Evolutionary conservation across 2,329 filamentous ascomycete species (phyloP), one percentile per base, ranked within the genome.

Genomic region (Phaeosphaeria sp.): DNA sequence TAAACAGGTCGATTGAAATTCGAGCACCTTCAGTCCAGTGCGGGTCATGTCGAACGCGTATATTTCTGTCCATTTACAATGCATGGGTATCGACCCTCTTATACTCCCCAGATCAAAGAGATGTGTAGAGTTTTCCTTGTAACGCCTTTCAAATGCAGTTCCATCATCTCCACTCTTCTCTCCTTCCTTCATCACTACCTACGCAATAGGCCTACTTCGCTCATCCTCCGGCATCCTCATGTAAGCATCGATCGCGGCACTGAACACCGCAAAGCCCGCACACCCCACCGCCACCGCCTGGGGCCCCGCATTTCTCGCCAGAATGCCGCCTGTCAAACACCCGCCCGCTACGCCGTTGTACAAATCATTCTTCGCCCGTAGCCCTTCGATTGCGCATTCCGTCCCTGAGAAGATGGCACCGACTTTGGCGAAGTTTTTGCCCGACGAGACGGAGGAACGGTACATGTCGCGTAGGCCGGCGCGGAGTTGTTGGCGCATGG

Each of bases 401-500:
- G 95, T 96, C 42, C 94, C 94, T 17, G 88, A 86, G 81, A 96
- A 99, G 20, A 98, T 85, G 2, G 92, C 90, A 69, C 95, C 95
- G 50, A 99, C 92, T 68, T 93, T 90, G 62, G 92, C 94, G 75
- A 99, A 99, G 82, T 88, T 98, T 81, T 93, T 95, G 54, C 93
- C 95, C 48, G 89, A 92, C 62, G 88, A 90, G 78, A 85, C 91
- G 4, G 92, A 94, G 13, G 92, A 88, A 63, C 84, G 79, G 65
- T 95, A 95, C 93, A 99, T 98, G 78, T 99, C 95, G 77, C 91
- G 93, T 82, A 99, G 92, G 52, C 95, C 95, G 71, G 86, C 80
- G 62, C 87, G 88, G 53, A 99, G 85, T 79, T 98, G 95, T 77
- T 97, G 87, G 46, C 88, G 86, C 63, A 94, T 84, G 25, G 95